Conservation (phyloP, 805 yeast genomes). For the Hanseniaspora opuntiae region DNA sequence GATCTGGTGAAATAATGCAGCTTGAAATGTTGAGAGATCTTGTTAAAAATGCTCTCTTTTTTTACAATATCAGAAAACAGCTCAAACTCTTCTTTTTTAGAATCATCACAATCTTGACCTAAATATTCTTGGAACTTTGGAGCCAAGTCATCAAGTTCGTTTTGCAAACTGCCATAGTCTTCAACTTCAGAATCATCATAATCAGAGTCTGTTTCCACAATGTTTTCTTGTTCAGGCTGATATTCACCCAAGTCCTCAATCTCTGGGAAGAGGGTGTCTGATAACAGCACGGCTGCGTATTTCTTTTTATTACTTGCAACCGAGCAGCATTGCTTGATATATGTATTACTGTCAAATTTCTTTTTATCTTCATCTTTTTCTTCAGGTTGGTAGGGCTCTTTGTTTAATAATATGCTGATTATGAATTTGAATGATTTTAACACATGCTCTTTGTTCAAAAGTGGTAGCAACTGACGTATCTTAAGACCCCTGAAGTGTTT, state of each 20-base stretch:
- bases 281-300: neutral
- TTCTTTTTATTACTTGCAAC: neutral
- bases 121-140: neutral
- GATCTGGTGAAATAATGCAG: constrained; percentile 25
- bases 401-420: neutral
- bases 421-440: neutral
- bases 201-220: constrained; percentile 12
- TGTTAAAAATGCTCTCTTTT: neutral
- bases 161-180: neutral
- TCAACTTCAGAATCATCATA: neutral
- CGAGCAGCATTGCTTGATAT: too few species aligned
- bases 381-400: neutral
- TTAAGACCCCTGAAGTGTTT: neutral
- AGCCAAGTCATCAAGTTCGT: neutral
- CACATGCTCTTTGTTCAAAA: neutral
- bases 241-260: neutral
- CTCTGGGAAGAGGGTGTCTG: neutral
- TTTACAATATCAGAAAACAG: neutral
- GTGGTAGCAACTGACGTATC: neutral
- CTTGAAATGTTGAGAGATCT: neutral
- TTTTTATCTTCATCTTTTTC: neutral
- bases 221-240: neutral
- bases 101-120: neutral
- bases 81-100: neutral
- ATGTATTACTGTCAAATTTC: too few species aligned